A percentile compares a stretch with the other conserved stretches of the same genome.
phyloP scores from a whole-genome alignment of 2,329 filamentous ascomycete species.

The Calonectria montana region DNA sequence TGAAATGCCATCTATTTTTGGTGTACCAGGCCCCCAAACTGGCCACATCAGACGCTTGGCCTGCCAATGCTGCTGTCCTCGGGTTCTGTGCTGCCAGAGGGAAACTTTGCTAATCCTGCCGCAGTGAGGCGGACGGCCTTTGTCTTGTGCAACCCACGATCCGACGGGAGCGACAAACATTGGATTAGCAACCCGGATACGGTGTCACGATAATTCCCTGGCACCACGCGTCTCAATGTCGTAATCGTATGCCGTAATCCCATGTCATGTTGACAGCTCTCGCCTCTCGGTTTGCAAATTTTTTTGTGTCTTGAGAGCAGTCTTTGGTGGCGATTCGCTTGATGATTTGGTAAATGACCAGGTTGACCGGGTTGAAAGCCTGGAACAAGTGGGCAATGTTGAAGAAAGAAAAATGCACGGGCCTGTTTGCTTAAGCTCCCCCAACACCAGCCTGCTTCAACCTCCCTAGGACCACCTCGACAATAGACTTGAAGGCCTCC shows the following conservation, averaged over 20 bases:
- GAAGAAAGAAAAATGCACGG: neutral
- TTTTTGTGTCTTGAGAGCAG: neutral
- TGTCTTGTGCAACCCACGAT: constrained; percentile 28
- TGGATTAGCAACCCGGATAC: constrained; percentile 30
- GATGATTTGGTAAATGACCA: neutral
- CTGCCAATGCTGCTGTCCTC: neutral
- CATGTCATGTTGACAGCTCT: constrained; percentile 33
- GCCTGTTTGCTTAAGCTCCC: neutral
- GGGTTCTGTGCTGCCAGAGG: neutral
- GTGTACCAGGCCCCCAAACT: neutral
- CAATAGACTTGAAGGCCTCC: constrained; percentile 82
- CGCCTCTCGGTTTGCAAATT: neutral
- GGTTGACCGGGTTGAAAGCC: neutral
- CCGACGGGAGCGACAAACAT: constrained; percentile 37
- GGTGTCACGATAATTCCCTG: constrained; percentile 31
- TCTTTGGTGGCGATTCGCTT: neutral
- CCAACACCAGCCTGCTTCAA: constrained; percentile 38
- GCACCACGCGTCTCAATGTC: constrained; percentile 29
- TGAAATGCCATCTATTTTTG: constrained; percentile 12
- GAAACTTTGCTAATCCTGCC: neutral
- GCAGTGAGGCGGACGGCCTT: constrained; percentile 4
- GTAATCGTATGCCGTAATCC: constrained; percentile 35
- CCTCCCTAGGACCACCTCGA: constrained; percentile 68
- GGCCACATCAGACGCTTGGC: neutral
- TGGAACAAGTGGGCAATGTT: neutral